phyloP scores from a whole-genome alignment of 73 alveolate genomes.

The Halteria grandinella region DNA sequence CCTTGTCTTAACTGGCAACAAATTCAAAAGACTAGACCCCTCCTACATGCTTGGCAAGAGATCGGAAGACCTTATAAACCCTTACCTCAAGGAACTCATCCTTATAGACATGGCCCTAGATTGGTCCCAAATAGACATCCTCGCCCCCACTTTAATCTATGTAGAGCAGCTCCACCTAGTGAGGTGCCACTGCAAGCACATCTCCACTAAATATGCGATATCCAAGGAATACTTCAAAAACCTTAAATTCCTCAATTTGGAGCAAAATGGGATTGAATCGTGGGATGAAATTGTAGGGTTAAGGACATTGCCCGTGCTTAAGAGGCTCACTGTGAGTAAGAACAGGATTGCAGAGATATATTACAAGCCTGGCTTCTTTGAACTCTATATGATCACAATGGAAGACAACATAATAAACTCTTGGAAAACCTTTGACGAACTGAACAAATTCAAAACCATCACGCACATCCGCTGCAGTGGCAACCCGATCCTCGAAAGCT shows the following conservation, averaged over 20 bases:
- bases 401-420: slow-evolving; percentile 54
- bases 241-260: slow-evolving; percentile 74
- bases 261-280: slow-evolving; percentile 57
- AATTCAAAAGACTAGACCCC: slow-evolving; percentile 55
- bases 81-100: slow-evolving; percentile 67
- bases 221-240: slow-evolving; percentile 57
- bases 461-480: slow-evolving; percentile 59
- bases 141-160: slow-evolving; percentile 74
- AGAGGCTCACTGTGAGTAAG: slow-evolving; percentile 70
- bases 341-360: slow-evolving; percentile 56
- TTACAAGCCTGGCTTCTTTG: slow-evolving; percentile 57
- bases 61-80: slow-evolving; percentile 50
- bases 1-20: slow-evolving; percentile 71
- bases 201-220: slow-evolving; percentile 70
- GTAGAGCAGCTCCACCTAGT: slow-evolving; percentile 76
- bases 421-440: slow-evolving; percentile 65
- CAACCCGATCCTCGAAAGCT: slow-evolving; percentile 64
- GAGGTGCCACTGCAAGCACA: slow-evolving; percentile 52
- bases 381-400: slow-evolving; percentile 35
- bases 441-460: slow-evolving; percentile 43
- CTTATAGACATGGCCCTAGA: slow-evolving; percentile 77
- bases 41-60: slow-evolving; percentile 50
- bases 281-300: slow-evolving; percentile 63
- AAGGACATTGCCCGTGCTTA: slow-evolving; percentile 54
- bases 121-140: slow-evolving; percentile 68